A percentile compares a stretch with the other conserved stretches of the same genome.
These are phyloP conservation scores for Fragilariopsis cylindrus DNA, from an alignment of 108 stramenopile species.

Conservation along the genomic window DNA sequence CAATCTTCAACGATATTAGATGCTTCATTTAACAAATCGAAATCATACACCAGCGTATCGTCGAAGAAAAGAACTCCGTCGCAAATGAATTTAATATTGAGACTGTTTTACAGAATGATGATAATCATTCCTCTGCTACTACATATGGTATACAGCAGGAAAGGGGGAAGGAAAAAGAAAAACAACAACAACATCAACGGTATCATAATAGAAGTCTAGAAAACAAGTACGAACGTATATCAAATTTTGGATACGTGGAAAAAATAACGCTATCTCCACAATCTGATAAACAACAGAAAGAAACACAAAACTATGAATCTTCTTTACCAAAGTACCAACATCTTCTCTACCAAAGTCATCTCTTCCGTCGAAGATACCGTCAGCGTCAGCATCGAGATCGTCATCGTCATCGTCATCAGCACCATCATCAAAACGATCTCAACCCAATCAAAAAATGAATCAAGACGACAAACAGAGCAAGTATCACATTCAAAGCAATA, in stretches of 20 bases:
- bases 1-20: background rate
- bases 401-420: background rate
- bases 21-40: background rate
- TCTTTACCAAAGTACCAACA: background rate
- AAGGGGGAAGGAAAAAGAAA: background rate
- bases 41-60: background rate
- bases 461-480: background rate
- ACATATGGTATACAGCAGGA: background rate
- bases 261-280: background rate
- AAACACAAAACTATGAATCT: background rate
- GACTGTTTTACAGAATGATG: constrained; percentile 6
- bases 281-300: background rate
- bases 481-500: background rate
- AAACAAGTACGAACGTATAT: constrained; percentile 4
- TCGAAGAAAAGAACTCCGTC: background rate
- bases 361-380: background rate
- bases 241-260: constrained; percentile 18
- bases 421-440: constrained; percentile 4
- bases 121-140: too few species aligned
- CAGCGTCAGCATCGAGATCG: background rate
- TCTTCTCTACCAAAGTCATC: background rate
- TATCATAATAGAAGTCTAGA: background rate
- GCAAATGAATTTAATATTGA: background rate
- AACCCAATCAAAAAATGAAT: background rate
- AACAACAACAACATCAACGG: background rate